A percentile compares a stretch with the other conserved stretches of the same genome.
phyloP scores from a whole-genome alignment of 2,329 filamentous ascomycete species.

The Neofusicoccum kwambonambiense region DNA sequence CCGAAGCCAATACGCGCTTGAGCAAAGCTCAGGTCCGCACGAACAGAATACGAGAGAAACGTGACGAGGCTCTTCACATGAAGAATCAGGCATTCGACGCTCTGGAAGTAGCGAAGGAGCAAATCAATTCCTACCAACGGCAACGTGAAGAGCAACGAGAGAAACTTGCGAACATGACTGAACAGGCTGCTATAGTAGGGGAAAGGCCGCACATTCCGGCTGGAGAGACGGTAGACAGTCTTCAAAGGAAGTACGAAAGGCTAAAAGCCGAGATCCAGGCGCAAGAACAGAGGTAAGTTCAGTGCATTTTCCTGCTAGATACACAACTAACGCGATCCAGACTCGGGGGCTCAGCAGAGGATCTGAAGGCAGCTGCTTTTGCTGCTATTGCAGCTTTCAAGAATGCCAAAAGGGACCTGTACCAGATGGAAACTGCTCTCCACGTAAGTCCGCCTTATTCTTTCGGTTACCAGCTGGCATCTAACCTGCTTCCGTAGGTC shows the following conservation, averaged over 20 bases:
- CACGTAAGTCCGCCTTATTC: constrained; percentile 36
- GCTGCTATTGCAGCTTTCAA: constrained; percentile 30
- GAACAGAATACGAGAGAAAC: constrained; percentile 30
- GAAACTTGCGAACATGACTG: constrained; percentile 25
- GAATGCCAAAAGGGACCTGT: constrained; percentile 20
- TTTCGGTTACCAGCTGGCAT: not conserved
- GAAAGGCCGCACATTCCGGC: constrained; percentile 30
- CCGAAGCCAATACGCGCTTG: constrained; percentile 23
- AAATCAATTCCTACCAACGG: constrained; percentile 29
- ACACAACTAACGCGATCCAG: constrained; percentile 14
- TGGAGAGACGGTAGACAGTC: constrained; percentile 31
- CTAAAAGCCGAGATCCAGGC: constrained; percentile 30
- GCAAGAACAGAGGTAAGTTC: constrained; percentile 27
- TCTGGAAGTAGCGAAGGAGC: constrained; percentile 34
- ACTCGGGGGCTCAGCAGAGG: constrained; percentile 35
- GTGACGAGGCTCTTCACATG: constrained; percentile 35
- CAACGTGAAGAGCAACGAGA: constrained; percentile 29
- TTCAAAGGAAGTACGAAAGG: constrained; percentile 32
- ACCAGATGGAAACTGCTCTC: constrained; percentile 29
- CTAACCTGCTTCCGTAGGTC: not conserved
- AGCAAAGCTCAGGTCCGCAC: constrained; percentile 32
- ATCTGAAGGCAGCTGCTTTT: constrained; percentile 28
- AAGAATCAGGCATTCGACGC: constrained; percentile 44
- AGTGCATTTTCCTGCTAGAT: not conserved
- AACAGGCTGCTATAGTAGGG: constrained; percentile 25